Evolutionary conservation across 352 stramenopile species (phyloP).

Genomic region (Phytopythium kandeliae): DNA sequence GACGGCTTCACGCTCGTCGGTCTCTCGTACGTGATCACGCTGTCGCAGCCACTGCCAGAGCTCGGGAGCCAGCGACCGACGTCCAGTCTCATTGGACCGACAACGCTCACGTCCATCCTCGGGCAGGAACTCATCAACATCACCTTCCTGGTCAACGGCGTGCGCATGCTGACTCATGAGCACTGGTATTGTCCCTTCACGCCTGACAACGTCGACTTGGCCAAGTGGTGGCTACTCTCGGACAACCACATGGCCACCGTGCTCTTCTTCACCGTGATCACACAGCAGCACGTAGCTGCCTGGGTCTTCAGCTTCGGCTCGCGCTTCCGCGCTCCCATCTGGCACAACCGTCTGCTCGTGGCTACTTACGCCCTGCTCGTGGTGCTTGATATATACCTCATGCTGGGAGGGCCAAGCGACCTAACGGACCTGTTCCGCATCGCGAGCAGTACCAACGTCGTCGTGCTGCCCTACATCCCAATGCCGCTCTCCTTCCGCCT

Average conservation of each 20-base stretch:
- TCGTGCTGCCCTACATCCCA: conserved; percentile 43
- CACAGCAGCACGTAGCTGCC: conserved; percentile 18
- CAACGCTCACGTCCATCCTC: conserved; percentile 34
- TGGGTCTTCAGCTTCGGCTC: conserved; percentile 33
- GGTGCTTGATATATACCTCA: conserved; percentile 17
- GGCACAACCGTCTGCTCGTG: conserved; percentile 27
- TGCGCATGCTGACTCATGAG: conserved; percentile 26
- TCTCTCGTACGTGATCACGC: conserved; percentile 59
- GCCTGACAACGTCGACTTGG: conserved; percentile 26
- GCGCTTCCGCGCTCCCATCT: conserved; percentile 24
- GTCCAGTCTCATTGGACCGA: conserved; percentile 50
- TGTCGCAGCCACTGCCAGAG: conserved; percentile 36
- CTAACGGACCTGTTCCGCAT: conserved; percentile 39
- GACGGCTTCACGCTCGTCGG: conserved; percentile 60
- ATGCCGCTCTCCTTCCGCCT: conserved; percentile 33
- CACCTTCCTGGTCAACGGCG: conserved; percentile 24
- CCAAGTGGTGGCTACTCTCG: conserved; percentile 41
- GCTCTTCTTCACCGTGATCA: conserved; percentile 25
- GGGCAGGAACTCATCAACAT: conserved; percentile 53
- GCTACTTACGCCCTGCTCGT: conserved; percentile 14
- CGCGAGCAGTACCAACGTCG: conserved; percentile 36
- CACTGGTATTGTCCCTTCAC: conserved; percentile 40
- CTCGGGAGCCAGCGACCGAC: conserved; percentile 31
- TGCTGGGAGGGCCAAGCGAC: conserved; percentile 19
- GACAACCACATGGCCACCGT: conserved; percentile 36